phyloP scores from a whole-genome alignment of 2,329 filamentous ascomycete genomes.

The Orbilia blumenaviensis region DNA sequence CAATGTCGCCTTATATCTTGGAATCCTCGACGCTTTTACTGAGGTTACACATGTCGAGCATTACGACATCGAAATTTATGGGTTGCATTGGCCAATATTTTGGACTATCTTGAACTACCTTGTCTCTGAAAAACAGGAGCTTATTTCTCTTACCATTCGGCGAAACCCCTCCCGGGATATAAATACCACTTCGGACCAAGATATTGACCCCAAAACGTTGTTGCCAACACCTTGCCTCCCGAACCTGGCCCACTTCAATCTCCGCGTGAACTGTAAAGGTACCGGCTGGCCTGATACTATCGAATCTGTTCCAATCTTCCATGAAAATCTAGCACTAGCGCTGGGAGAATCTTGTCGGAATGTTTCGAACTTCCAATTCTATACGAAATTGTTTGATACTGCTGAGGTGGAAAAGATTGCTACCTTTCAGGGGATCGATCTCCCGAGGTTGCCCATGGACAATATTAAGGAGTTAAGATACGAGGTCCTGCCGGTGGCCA shows the following conservation, averaged over 20 bases:
- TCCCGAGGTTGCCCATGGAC: background rate
- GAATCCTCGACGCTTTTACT: background rate
- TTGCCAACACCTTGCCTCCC: background rate
- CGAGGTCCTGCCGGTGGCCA: background rate
- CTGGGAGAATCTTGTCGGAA: constrained; percentile 21
- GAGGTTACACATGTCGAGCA: constrained; percentile 23
- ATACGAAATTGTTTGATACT: background rate
- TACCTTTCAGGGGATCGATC: background rate
- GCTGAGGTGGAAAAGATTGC: background rate
- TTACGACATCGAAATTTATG: constrained; percentile 12
- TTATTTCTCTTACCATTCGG: background rate
- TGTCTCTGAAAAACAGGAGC: constrained; percentile 3
- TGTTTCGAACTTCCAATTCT: constrained; percentile 12
- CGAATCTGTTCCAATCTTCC: background rate
- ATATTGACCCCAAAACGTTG: background rate
- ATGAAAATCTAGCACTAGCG: background rate
- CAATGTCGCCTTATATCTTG: background rate
- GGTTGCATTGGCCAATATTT: constrained; percentile 13
- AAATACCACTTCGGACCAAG: background rate
- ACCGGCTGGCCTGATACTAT: background rate
- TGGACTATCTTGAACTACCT: constrained; percentile 33
- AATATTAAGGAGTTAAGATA: constrained; percentile 17
- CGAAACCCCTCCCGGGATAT: background rate
- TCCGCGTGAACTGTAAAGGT: background rate
- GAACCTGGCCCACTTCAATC: background rate